Base-by-base conservation (phyloP, 495 filamentous ascomycete species). In the Hypoxylon cercidicola region DNA sequence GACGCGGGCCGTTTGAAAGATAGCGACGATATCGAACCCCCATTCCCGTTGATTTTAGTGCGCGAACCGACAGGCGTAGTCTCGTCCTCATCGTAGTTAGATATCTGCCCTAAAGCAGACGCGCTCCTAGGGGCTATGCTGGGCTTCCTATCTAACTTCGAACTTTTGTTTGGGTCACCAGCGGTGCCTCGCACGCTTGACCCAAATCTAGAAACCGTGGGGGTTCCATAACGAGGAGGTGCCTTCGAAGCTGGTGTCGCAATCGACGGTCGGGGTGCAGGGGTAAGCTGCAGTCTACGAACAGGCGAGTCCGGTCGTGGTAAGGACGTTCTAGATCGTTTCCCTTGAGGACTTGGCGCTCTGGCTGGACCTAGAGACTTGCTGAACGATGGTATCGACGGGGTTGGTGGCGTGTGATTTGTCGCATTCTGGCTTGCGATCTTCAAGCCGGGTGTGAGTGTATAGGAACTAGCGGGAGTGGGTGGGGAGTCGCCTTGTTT, bases 271-370 rank as follows among this genome's bases (percentile, higher is more conserved):
- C 85, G 80, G 44, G 81, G 75, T 11, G 72, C 81, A 3, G 86
- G 85, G 5, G 88, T 87, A 58, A 87, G 79, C 47, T 83, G 83
- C 44, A 82, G 72, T 62, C 80, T 87, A 52, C 90, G 82, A 20
- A 90, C 77, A 7, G 93, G 93, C 0, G 92, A 96, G 55, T 96
- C 93, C 2, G 93, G 90, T 18, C 92, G 89, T 57, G 91, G 89
- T 39, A 97, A 80, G 30, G 95, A 97, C 5, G 90, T 88, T 43
- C 90, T 86, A 16, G 86, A 77, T 68, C 86, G 87, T 72, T 89
- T 91, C 54, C 90, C 85, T 18, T 84, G 74, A 3, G 90, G 88
- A 70, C 90, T 92, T 19, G 85, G 73, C 19, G 89, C 88, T 71
- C 89, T 84, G n/a, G 85, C 84, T 8, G 91, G 90, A 0, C 94